Conservation (phyloP, 148 eudicot species). For the Beta vulgaris region DNA sequence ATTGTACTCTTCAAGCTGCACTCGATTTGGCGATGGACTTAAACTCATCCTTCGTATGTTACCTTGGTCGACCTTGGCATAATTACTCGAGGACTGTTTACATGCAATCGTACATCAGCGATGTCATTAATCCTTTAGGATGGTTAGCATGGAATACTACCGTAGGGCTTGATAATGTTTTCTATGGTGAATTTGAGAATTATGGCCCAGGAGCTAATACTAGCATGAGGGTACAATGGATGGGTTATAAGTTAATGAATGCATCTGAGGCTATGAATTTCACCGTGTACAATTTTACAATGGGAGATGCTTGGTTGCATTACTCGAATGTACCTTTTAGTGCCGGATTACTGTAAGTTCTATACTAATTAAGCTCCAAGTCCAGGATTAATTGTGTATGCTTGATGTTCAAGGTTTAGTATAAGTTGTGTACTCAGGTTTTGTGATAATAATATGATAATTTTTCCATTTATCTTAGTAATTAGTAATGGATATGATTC, state of each 20-base stretch:
- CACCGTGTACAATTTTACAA: slow-evolving; percentile 26
- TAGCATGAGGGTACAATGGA: slow-evolving; percentile 24
- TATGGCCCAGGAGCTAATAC: slow-evolving; percentile 25
- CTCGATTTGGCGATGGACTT: slow-evolving; percentile 17
- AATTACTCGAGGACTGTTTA: slow-evolving; percentile 26
- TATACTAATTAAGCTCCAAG: no score
- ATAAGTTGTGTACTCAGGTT: no score
- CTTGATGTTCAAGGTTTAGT: no score
- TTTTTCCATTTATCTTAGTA: no score
- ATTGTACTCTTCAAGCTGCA: slow-evolving; percentile 27
- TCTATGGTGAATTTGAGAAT: slow-evolving; percentile 28
- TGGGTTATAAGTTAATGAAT: slow-evolving; percentile 16
- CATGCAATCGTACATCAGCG: slow-evolving; percentile 23
- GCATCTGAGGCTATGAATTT: slow-evolving; percentile 15
- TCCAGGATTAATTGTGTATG: no score
- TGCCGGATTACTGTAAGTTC: slow-evolving; percentile 18
- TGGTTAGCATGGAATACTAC: slow-evolving; percentile 27
- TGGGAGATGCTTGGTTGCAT: slow-evolving; percentile 34
- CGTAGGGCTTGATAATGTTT: slow-evolving; percentile 12
- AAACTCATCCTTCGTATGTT: slow-evolving; percentile 15
- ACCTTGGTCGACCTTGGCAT: slow-evolving; percentile 34
- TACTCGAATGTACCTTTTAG: slow-evolving; percentile 23
- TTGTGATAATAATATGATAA: no score
- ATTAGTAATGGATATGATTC: no score
- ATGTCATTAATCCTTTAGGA: slow-evolving; percentile 17